Base-by-base conservation (phyloP, 495 filamentous ascomycete genomes). In the Penicillium pancosmium region DNA sequence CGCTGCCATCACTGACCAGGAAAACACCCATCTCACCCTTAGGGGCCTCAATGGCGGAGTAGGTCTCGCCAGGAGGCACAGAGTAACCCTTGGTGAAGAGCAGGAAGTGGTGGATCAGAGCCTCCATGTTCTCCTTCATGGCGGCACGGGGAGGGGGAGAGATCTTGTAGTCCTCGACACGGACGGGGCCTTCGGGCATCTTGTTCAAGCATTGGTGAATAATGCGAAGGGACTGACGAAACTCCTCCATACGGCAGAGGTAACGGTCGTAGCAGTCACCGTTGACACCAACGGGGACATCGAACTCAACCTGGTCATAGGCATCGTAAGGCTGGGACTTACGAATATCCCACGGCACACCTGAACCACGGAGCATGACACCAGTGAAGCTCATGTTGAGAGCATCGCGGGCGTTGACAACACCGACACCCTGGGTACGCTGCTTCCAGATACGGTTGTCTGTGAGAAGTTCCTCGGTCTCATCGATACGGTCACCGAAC, bases 121-220 rank as follows among this genome's bases (percentile, higher is more conserved):
- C 93, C 76, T 99, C 94, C 95, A 99, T 99, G 78, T 99, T 89
- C 83, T 99, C 94, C 83, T 99, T 99, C 94, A 99, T 99, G 63
- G 94, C 95, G n/a, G 88, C 84, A 68, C 94, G 86, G 13, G 94
- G 94, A 40, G 94, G 94, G 9, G 94, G 94, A n/a, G 90, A 89
- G 73, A 99, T 86, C 83, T 98, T 98, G 83, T 97, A 98, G 78
- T 98, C 94, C 76, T 98, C 94, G 40, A 97, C 92, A 55, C 91
- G 86, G 68, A 98, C 84, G 21, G 94, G 93, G 21, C 94, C 94
- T 34, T 91, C 81, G 16, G 95, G 93, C 91, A 99, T 99, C 83
- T 97, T 90, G 82, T 99, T 98, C 57, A 99, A 77, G 74, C 95
- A 98, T 80, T 99, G 94, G 80, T 96, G 88, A 71, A 99, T 97